These are phyloP conservation scores for Cenchrus purpureus DNA, from an alignment of 176 grass and related monocot species.

Conservation along the genomic window DNA sequence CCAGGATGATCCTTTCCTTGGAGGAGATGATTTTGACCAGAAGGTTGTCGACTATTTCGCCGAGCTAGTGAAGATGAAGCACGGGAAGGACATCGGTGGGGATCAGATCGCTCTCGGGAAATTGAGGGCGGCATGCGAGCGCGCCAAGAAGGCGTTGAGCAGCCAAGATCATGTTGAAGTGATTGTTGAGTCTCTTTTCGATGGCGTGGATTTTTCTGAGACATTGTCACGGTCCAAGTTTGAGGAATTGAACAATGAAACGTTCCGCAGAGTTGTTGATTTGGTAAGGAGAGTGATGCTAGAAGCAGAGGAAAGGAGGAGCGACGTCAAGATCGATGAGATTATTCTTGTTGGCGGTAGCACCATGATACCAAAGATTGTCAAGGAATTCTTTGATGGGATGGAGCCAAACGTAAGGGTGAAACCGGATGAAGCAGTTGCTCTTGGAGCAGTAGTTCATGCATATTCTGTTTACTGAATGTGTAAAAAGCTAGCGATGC, in stretches of 20 bases:
- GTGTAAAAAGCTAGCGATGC: too few species aligned
- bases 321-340: background rate
- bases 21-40: conserved; percentile 23
- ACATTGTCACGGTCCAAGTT: background rate
- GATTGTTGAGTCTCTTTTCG: background rate
- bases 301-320: background rate
- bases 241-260: conserved; percentile 9
- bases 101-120: background rate
- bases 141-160: conserved; percentile 22
- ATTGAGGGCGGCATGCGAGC: conserved; percentile 8
- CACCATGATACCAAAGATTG: background rate
- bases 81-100: background rate
- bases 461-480: background rate
- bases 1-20: background rate
- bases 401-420: background rate
- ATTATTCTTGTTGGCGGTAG: conserved; percentile 21
- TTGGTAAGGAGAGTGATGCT: background rate
- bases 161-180: background rate
- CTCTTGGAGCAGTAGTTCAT: background rate
- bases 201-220: background rate
- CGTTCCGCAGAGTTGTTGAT: background rate
- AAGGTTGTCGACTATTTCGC: conserved; percentile 13
- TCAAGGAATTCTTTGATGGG: background rate
- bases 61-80: background rate
- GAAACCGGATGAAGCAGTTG: background rate